These are phyloP conservation scores for Microthlaspi erraticum DNA, from an alignment of 345 rosid species.

Conservation along the genomic window DNA sequence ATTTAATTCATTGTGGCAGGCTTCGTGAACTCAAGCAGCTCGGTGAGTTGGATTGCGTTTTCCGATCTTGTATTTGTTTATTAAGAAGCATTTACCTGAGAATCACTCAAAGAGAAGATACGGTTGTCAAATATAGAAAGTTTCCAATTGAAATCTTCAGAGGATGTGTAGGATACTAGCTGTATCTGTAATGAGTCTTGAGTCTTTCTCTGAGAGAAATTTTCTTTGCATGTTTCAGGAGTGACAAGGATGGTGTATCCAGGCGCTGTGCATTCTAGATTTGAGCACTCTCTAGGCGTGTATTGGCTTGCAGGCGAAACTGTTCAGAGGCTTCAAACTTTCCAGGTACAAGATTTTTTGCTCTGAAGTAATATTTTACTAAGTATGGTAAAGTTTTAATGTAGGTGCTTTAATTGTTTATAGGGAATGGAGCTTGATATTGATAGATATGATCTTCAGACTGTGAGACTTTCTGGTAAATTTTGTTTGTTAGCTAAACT, in stretches of 20 bases:
- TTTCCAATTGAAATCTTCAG: too few species aligned
- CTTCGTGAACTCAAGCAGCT: constrained; percentile 94
- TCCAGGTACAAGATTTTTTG: constrained; percentile 55
- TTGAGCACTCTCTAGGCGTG: constrained; percentile 93
- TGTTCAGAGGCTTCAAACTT: constrained; percentile 61
- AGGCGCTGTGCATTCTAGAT: constrained; percentile 86
- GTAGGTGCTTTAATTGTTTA: constrained; percentile 14
- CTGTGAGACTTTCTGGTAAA: constrained; percentile 89
- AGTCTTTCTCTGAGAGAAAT: not conserved
- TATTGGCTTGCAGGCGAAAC: constrained; percentile 85
- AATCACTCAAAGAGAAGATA: too few species aligned
- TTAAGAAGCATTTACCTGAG: too few species aligned
- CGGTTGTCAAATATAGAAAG: too few species aligned
- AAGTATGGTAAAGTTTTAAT: constrained; percentile 12
- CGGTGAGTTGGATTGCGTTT: constrained; percentile 58
- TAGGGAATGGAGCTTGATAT: constrained; percentile 88
- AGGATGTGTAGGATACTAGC: not conserved
- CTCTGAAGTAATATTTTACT: constrained; percentile 19
- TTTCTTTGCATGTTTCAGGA: constrained; percentile 51
- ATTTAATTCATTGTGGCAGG: constrained; percentile 51
- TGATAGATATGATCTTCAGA: constrained; percentile 76
- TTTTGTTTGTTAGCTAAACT: constrained; percentile 4
- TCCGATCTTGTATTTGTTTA: too few species aligned
- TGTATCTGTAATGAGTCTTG: not conserved
- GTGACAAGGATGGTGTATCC: constrained; percentile 75